Evolutionary conservation across 495 filamentous ascomycete genomes (phyloP).

Genomic region (Halenospora varia): DNA sequence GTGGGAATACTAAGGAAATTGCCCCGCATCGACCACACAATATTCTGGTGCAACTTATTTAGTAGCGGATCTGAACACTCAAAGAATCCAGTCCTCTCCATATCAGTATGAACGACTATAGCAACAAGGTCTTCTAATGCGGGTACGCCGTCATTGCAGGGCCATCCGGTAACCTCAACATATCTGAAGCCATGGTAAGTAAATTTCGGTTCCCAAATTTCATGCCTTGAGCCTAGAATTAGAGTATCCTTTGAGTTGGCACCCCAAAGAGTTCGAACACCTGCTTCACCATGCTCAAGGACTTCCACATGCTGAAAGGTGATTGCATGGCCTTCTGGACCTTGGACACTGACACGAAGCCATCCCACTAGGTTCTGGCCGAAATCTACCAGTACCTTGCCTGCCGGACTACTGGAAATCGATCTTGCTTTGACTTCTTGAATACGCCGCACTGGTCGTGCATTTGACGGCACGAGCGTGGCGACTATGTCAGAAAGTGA

Average conservation of each 20-base stretch:
- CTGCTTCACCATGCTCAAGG: slow-evolving; percentile 45
- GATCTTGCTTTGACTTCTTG: slow-evolving; percentile 27
- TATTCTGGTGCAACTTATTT: slow-evolving; percentile 44
- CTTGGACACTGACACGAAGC: slow-evolving; percentile 31
- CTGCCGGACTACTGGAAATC: slow-evolving; percentile 36
- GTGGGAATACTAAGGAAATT: slow-evolving; percentile 50
- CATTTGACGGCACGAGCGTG: not conserved
- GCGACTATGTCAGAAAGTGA: not conserved
- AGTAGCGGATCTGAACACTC: slow-evolving; percentile 39
- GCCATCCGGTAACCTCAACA: too few species aligned
- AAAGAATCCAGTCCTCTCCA: slow-evolving; percentile 40
- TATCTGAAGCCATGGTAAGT: slow-evolving; percentile 53
- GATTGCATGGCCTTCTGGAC: slow-evolving; percentile 28
- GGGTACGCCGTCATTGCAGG: too few species aligned
- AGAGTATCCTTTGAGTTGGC: slow-evolving; percentile 40
- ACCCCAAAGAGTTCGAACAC: slow-evolving; percentile 40
- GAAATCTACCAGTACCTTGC: slow-evolving; percentile 46
- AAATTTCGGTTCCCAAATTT: slow-evolving; percentile 22
- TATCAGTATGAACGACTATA: slow-evolving; percentile 45
- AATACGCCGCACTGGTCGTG: not conserved
- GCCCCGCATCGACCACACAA: slow-evolving; percentile 45
- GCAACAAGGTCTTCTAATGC: slow-evolving; percentile 26
- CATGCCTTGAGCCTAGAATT: slow-evolving; percentile 16
- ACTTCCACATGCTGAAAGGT: slow-evolving; percentile 46
- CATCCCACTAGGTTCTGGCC: slow-evolving; percentile 53